Evolutionary conservation across 768 basidiomycete species (phyloP), one percentile per base, ranked within the genome.

Genomic region (Lenzites betulinus): DNA sequence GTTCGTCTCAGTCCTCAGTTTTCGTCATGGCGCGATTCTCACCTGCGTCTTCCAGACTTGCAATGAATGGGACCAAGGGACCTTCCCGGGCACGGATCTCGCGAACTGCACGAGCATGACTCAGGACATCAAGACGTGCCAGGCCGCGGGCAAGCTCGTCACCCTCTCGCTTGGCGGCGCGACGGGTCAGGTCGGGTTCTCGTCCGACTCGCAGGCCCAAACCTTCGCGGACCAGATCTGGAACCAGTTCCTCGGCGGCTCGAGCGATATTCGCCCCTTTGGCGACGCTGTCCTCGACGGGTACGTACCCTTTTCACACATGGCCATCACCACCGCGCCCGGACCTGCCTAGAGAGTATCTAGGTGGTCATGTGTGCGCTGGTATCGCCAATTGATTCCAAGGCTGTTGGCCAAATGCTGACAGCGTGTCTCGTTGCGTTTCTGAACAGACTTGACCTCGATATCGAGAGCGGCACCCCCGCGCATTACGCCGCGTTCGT

Each of bases 241-340:
- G 89, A 76, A 88, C 66, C 57, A 87, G 51, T 90, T 90, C 71
- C 75, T 91, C 26, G 89, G 88, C 9, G 87, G 88, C 30, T 75
- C 74, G 0, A 83, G 81, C 59, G 67, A 68, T 36, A 88, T 82
- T n/a, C 79, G 89, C 60, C 89, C 89, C 0, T 92, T 92, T 64
- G 89, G 89, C 26, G 73, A 67, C 58, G 90, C 88, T 2, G 78
- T 89, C 54, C 76, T 91, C 26, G 89, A 91, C 65, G 89, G 89
- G 88, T 89, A 46, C n/a, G 70, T 64, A 18, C 36, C 30, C 16
- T 51, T n/a, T 11, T 20, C 13, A 7, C 11, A 30, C 13, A 15
- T 18, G 16, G 13, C 38, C 38, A 13, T 4, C 38, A 18, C 33
- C 16, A 18, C 42, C 28, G 30, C 51, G 26, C 38, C 38, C 28